A percentile compares a stretch with the other conserved stretches of the same genome.
Evolutionary conservation across 1,284 basidiomycete genomes (phyloP).

Genomic region (Hymenochaete sp.): DNA sequence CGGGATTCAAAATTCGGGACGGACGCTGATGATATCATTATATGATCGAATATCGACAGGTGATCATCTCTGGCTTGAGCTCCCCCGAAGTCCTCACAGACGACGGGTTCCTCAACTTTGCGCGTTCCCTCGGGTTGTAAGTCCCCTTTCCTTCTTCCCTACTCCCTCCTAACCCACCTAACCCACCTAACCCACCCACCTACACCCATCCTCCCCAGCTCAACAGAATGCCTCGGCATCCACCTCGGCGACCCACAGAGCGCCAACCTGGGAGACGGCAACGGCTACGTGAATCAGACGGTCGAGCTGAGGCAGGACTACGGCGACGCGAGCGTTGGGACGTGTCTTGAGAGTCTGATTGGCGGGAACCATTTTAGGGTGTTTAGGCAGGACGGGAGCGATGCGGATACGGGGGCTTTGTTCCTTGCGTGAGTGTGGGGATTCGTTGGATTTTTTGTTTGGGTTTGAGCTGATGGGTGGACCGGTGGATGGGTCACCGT

Average conservation of each 20-base stretch:
- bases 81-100: constrained; percentile 63
- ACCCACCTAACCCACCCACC: constrained; percentile 1
- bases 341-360: constrained; percentile 52
- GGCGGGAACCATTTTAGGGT: constrained; percentile 67
- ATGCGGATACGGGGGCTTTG: constrained; percentile 51
- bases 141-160: constrained; percentile 18
- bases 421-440: constrained; percentile 53
- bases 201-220: constrained; percentile 31
- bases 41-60: constrained; percentile 16
- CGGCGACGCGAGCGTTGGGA: constrained; percentile 45
- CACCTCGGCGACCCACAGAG: constrained; percentile 55
- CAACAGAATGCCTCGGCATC: constrained; percentile 63
- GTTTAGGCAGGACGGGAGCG: constrained; percentile 64
- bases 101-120: constrained; percentile 48
- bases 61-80: constrained; percentile 38
- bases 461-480: not conserved
- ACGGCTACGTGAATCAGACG: constrained; percentile 33
- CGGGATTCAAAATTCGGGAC: no score
- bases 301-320: constrained; percentile 63
- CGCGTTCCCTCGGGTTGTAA: constrained; percentile 58
- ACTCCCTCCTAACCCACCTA: no score
- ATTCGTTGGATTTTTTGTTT: constrained; percentile 9
- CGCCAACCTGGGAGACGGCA: constrained; percentile 13
- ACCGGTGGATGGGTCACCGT: not conserved
- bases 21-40: no score